Base-by-base conservation (phyloP, 2,329 filamentous ascomycete genomes). In the Chaetomiaceae sp. region DNA sequence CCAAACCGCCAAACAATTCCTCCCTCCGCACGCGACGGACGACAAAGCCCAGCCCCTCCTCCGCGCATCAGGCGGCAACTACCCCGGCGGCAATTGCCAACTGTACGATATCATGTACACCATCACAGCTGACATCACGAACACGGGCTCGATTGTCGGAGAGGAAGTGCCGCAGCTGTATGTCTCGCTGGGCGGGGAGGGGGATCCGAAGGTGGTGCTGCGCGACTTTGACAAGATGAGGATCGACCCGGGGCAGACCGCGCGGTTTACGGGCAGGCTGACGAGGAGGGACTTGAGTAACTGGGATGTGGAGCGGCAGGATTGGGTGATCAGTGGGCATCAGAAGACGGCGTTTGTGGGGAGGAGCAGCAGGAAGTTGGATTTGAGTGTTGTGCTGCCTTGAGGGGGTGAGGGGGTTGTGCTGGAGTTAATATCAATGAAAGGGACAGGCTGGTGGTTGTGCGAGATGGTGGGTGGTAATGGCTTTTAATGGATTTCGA, bases 211-310 rank as follows among this genome's bases (percentile, higher is more conserved):
- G 3, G 71, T 77, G 21, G 74, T 83, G 3, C 82, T 97, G 13
- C 84, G 92, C 55, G 85, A 85, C 39, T 97, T 96, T 62, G 87
- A 95, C 52, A 81, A 89, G 41, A 68, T 96, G 52, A 76, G 74
- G 44, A 83, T 96, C 56, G 73, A 78, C 4, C 78, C 88, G 0
- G 89, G 88, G n/a, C 67, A 81, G 67, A 81, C 77, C 45, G 75
- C 72, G 3, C 79, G 75, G 2, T 95, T 93, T 73, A 74, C 68
- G 1, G 83, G 81, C 0, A 77, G 83, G 14, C 69, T 96, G 49
- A 90, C 83, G 5, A 79, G 91, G 34, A 82, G 89, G 50, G 92
- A 96, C 63, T 60, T 96, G 50, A 89, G 85, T 65, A 93, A 90
- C 72, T 96, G 92, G 91, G 88, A 96, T 59, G 73, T 79, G 1